Conservation (phyloP, 1,284 basidiomycete genomes). For the Cystobasidium sp. region DNA sequence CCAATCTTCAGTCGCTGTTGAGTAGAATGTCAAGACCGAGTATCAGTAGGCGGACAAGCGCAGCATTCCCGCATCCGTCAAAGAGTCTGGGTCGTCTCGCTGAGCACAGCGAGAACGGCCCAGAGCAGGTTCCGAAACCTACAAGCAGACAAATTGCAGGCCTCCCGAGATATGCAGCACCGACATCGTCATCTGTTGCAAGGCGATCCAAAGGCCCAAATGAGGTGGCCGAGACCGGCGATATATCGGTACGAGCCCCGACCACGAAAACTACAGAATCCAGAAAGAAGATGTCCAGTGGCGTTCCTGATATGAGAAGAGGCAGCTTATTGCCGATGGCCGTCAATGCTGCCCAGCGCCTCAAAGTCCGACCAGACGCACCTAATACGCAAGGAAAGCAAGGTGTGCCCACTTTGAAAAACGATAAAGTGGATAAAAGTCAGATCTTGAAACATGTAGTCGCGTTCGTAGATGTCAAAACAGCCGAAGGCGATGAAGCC, state of each 20-base stretch:
- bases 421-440: background rate
- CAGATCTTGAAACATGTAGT: constrained; percentile 69
- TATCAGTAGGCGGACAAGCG: constrained; percentile 8
- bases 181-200: constrained; percentile 20
- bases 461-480: constrained; percentile 86
- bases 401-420: background rate
- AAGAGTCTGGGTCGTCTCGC: constrained; percentile 9
- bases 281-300: background rate
- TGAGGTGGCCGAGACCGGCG: background rate
- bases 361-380: constrained; percentile 1
- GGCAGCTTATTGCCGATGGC: constrained; percentile 20
- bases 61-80: background rate
- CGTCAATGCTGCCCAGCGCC: constrained; percentile 11
- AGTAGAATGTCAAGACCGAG: constrained; percentile 28
- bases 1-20: constrained; percentile 30
- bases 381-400: background rate
- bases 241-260: background rate
- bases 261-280: background rate
- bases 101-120: background rate
- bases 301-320: constrained; percentile 4
- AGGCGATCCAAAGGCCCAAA: constrained; percentile 7
- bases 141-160: background rate
- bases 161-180: constrained; percentile 29
- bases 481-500: constrained; percentile 82
- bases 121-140: background rate